Evolutionary conservation across 169 alveolate species (phyloP), one percentile per base, ranked within the genome.

Genomic region (Theileria annulata): DNA sequence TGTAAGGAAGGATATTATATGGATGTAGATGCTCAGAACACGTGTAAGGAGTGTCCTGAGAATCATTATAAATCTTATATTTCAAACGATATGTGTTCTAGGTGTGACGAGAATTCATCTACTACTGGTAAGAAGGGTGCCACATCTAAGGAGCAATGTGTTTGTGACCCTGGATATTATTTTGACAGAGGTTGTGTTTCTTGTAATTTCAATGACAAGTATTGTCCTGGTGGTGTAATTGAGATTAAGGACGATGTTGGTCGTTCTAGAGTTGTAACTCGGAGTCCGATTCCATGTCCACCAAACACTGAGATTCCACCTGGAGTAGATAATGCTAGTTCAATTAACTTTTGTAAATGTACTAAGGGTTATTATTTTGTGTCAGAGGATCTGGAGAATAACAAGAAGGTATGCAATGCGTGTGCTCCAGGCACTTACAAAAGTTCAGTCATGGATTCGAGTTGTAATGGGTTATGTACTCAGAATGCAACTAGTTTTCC

Each of bases 151-250:
- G 81, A 79, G 3, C 87, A 88, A 35, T 92, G 96, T 75, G 71
- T 88, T n/a, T 92, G 96, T 70, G 54, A 82, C 37, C 87, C 92
- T 17, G 96, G 96, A 0, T 87, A 91, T 82, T 91, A 74, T 74
- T 88, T 82, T 72, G 87, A 85, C 72, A 56, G 64, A 25, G 79
- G 82, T 27, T 92, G 96, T 70, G 76, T 82, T 19, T 85, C 93
- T 28, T 92, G 96, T 71, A 85, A 84, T 19, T 77, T 69, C 75
- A 67, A 80, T 5, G 80, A 79, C 59, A 87, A 79, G 62, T 92
- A 87, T 54, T 92, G 96, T 75, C 93, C 92, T 3, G 96, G 96
- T 10, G 95, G 96, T n/a, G n/a, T 84, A 62, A 88, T 92, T 47
- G 77, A 80, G 51, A 85, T 77, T 48, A 92, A 73, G 42, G 94